These are phyloP conservation scores for Penstemon davidsonii DNA, from an alignment of 257 asterid species.

Conservation along the genomic window DNA sequence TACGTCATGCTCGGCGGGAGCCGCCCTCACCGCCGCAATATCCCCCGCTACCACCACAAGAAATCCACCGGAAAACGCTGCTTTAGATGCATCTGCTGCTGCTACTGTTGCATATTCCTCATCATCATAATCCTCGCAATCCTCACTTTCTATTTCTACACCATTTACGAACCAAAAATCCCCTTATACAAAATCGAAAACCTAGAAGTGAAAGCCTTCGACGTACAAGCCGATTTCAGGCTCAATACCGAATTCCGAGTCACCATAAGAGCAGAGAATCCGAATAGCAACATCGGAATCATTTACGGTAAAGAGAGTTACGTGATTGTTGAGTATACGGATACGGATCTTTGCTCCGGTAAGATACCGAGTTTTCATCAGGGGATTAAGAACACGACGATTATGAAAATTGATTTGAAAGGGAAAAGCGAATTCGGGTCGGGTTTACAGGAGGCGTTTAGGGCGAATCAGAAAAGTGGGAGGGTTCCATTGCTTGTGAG, in stretches of 20 bases:
- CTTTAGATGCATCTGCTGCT: conserved; percentile 41
- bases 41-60: conserved; percentile 25
- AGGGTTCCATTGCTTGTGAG: conserved; percentile 50
- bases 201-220: conserved; percentile 42
- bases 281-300: conserved; percentile 37
- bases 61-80: conserved; percentile 4
- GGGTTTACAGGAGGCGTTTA: conserved; percentile 38
- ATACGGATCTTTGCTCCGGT: conserved; percentile 41
- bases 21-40: conserved; percentile 8
- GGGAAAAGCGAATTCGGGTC: conserved; percentile 41
- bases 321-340: conserved; percentile 29
- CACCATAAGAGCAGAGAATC: conserved; percentile 40
- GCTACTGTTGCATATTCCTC: conserved; percentile 39
- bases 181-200: conserved; percentile 42
- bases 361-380: conserved; percentile 47
- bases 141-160: conserved; percentile 31
- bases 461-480: conserved; percentile 24
- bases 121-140: conserved; percentile 20
- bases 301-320: conserved; percentile 37
- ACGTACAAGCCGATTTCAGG: conserved; percentile 38
- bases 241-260: conserved; percentile 32
- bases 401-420: conserved; percentile 32
- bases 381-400: conserved; percentile 33
- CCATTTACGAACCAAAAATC: conserved; percentile 30
- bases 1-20: background rate